Evolutionary conservation across 2,329 filamentous ascomycete species (phyloP), one percentile per base, ranked within the genome.

Genomic region (Fusarium mangiferae): DNA sequence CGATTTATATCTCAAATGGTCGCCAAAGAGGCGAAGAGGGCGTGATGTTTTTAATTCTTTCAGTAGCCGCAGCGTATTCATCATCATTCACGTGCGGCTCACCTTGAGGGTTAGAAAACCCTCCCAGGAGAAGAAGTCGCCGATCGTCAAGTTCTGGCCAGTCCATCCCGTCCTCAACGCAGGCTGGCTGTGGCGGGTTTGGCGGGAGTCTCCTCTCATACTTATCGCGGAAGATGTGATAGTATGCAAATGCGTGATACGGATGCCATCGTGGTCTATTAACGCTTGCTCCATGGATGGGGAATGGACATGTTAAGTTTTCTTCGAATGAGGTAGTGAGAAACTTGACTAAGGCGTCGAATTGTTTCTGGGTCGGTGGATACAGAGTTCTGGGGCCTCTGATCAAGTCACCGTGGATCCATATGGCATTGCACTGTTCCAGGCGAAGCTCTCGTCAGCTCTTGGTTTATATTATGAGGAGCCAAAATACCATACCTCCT

Each of bases 181-280:
- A 68, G 6, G 51, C 24, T 4, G 30, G 28, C 7, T 22, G 17
- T 7, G 48, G 68, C 35, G 68, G 52, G 5, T 63, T 26, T n/a
- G 57, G 14, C 0, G 46, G 20, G 0, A 71, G 7, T 0, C 20
- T 51, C 3, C 63, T 54, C 24, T 69, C 63, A 30, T 62, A 66
- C 1, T 56, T 66, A 22, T 74, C 71, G 2, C 72, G 68, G 17
- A 75, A 75, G 30, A 75, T 74, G 45, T 75, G 67, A 8, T 67
- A 42, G 57, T 41, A 42, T 6, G 46, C 59, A n/a, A 57, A 38
- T 6, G 68, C 71, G 15, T 75, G 13, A 11, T 54, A 74, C 11
- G 64, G 35, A 36, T 66, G 39, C 72, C 71, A 75, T 13, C 72
- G 55, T 17, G 68, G 68, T 8, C 72, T 51, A 10, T 75, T 74